These are phyloP conservation scores for Mesembryanthemum crystallinum DNA, from an alignment of 148 eudicot species.

Conservation along the genomic window DNA sequence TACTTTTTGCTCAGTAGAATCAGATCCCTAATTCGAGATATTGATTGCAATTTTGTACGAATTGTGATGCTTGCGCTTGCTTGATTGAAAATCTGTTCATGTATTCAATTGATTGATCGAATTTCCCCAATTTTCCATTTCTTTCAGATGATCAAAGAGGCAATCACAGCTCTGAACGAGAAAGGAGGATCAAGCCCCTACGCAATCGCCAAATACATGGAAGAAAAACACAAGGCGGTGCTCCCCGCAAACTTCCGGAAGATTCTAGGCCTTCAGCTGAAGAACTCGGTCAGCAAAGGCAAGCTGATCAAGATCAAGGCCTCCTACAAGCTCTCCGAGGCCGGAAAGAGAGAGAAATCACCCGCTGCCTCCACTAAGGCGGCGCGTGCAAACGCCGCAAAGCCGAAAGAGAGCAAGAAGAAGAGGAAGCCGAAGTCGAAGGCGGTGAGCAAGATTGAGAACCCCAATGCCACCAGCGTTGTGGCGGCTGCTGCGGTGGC, in stretches of 20 bases:
- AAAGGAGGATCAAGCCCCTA: slow-evolving; percentile 71
- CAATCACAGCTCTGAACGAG: slow-evolving; percentile 52
- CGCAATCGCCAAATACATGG: slow-evolving; percentile 76
- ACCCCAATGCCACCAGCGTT: not conserved
- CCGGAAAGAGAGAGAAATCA: slow-evolving; percentile 31
- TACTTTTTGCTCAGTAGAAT: not conserved
- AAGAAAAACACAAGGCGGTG: slow-evolving; percentile 57
- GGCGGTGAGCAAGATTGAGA: slow-evolving; percentile 34
- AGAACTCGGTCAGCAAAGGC: slow-evolving; percentile 59
- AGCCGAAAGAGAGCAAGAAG: slow-evolving; percentile 27
- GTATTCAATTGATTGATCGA: not conserved
- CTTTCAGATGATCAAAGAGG: slow-evolving; percentile 76
- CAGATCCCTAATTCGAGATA: not conserved
- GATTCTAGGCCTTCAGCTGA: slow-evolving; percentile 60
- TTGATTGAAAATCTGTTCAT: no score
- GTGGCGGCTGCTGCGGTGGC: slow-evolving; percentile 5
- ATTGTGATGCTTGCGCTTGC: not conserved
- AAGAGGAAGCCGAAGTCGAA: slow-evolving; percentile 33
- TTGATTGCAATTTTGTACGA: not conserved
- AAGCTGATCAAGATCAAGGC: slow-evolving; percentile 71
- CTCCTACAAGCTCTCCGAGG: slow-evolving; percentile 59
- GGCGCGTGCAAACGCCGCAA: slow-evolving; percentile 34
- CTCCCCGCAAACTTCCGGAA: slow-evolving; percentile 69
- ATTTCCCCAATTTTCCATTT: not conserved
- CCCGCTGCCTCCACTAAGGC: slow-evolving; percentile 24